phyloP scores from a whole-genome alignment of 352 stramenopile species.

The Pythium sp. region DNA sequence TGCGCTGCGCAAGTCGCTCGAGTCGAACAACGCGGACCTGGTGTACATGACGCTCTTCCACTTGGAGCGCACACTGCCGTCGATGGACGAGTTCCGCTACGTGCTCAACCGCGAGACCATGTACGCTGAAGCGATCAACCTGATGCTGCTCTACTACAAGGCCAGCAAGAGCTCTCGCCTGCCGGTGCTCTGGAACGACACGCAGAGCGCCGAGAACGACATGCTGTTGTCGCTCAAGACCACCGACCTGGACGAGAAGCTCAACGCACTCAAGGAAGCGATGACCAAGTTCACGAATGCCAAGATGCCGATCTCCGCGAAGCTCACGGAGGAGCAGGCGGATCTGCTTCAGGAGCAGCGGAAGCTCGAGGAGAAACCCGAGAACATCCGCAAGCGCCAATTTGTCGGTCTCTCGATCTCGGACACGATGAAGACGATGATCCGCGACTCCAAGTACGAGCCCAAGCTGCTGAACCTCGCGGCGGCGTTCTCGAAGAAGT shows the following conservation, averaged over 20 bases:
- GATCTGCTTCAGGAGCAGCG: constrained; percentile 86
- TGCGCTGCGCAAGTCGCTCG: constrained; percentile 85
- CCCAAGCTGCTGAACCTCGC: constrained; percentile 71
- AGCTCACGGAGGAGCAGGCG: constrained; percentile 83
- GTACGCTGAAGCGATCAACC: constrained; percentile 69
- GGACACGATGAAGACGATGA: constrained; percentile 82
- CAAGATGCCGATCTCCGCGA: constrained; percentile 61
- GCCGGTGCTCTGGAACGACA: constrained; percentile 59
- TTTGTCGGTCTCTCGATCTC: constrained; percentile 84
- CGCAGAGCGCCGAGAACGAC: constrained; percentile 68
- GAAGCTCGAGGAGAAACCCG: constrained; percentile 77
- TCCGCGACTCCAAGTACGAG: constrained; percentile 79
- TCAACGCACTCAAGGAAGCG: constrained; percentile 63
- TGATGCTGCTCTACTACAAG: constrained; percentile 81
- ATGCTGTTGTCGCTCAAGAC: constrained; percentile 70
- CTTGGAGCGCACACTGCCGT: constrained; percentile 73
- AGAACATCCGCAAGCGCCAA: constrained; percentile 77
- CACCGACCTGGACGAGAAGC: constrained; percentile 61
- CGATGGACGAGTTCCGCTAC: constrained; percentile 79
- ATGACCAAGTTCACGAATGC: constrained; percentile 60
- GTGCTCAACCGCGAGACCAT: constrained; percentile 69
- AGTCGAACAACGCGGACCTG: constrained; percentile 88
- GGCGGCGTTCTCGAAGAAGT: constrained; percentile 78
- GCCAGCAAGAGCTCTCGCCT: constrained; percentile 62
- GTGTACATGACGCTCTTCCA: constrained; percentile 90